Evolutionary conservation across 106 monocot species (phyloP), one percentile per base, ranked within the genome.

Genomic region (Dendrobium nobile): DNA sequence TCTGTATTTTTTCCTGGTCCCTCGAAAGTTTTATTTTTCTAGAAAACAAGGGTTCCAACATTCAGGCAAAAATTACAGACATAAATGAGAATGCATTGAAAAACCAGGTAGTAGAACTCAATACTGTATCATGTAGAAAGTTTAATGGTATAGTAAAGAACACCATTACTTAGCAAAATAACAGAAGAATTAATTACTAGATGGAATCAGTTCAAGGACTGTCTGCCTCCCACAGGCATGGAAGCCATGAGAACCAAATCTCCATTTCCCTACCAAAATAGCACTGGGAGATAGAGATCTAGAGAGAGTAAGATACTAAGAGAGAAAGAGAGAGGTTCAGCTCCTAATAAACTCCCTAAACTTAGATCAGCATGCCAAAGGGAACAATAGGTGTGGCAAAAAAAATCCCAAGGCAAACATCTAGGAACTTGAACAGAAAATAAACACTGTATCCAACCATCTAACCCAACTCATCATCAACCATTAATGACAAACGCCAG

Each of bases 301-400:
- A 26, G 27, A 67, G 27, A 67, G 67, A 67, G 27, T 1, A 11
- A 58, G 58, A 58, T 13, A 64, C 22, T 6, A 22, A 64, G 64
- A 64, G 33, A 33, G 2, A 37, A 15, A 33, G 16, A 33, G 37
- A 33, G 3, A 37, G 8, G 6, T 70, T 37, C n/a, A 70, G 70
- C 9, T 67, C 26, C 67, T 70, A 70, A 37, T 33, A 70, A 70
- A 70, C 70, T 70, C 70, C 70, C 28, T 70, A 70, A 70, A 70
- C 70, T 37, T 33, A 37, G 70, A 70, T 70, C 37, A 70, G 28
- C 70, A 70, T 33, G 37, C 70, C 70, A 70, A 70, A 33, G 70
- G 37, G 28, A 70, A 70, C 28, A 28, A 70, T 33, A 70, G 70
- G 70, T 70, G 33, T 37, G 37, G 11, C 33, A 70, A 37, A 70